Conservation (phyloP, 202 grass and related monocot genomes). For the Zoysia matrella region DNA sequence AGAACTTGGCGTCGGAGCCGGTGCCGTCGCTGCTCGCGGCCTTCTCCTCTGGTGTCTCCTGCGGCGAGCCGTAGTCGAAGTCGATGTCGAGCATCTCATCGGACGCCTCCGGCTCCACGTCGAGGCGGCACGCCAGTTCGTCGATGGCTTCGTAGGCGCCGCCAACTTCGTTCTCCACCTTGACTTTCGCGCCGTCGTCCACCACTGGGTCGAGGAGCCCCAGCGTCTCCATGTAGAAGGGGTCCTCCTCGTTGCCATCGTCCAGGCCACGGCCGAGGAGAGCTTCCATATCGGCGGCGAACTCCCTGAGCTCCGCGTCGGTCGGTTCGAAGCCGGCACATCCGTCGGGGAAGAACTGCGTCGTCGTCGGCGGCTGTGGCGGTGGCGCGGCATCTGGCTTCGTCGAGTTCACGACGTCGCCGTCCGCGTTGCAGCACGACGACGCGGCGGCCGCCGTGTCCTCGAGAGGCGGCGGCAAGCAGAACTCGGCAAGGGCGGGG, state of each 20-base stretch:
- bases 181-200: slow-evolving; percentile 31
- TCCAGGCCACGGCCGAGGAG: slow-evolving; percentile 66
- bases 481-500: slow-evolving; percentile 71
- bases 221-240: slow-evolving; percentile 74
- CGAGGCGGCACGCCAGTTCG: slow-evolving; percentile 18
- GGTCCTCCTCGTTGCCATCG: slow-evolving; percentile 49
- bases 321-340: slow-evolving; percentile 54
- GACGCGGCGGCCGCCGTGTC: slow-evolving; percentile 28
- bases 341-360: slow-evolving; percentile 24
- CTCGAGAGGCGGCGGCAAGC: slow-evolving; percentile 55
- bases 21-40: background rate
- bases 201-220: slow-evolving; percentile 56
- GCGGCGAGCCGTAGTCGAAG: slow-evolving; percentile 69
- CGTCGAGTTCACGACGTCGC: slow-evolving; percentile 27
- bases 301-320: slow-evolving; percentile 78
- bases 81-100: slow-evolving; percentile 68
- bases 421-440: slow-evolving; percentile 32
- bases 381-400: background rate
- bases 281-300: slow-evolving; percentile 90
- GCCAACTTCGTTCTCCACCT: slow-evolving; percentile 52
- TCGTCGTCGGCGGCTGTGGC: no score
- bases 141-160: background rate
- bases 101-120: slow-evolving; percentile 41
- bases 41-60: slow-evolving; percentile 48
- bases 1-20: background rate